These are phyloP conservation scores for Pleoardoris graminearum DNA, from an alignment of 2,329 filamentous ascomycete genomes.

Conservation along the genomic window DNA sequence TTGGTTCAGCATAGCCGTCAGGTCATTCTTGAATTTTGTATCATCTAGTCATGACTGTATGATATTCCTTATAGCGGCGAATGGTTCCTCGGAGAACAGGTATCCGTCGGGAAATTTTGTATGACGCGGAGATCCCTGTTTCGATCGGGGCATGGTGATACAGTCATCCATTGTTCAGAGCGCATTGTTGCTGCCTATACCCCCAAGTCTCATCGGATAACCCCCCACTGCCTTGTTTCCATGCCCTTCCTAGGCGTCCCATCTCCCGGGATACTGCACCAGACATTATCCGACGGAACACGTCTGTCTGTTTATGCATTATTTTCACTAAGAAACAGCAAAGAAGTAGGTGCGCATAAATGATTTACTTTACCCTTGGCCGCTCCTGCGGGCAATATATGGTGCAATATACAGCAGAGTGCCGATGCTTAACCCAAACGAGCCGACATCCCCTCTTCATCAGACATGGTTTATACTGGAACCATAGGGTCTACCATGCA, in stretches of 20 bases:
- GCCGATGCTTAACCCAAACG: neutral
- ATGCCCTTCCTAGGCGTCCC: no score
- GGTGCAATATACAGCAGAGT: neutral
- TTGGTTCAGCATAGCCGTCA: neutral
- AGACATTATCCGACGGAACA: no score
- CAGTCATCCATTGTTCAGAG: constrained; percentile 4
- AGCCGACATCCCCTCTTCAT: neutral
- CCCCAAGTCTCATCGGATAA: neutral
- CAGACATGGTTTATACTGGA: constrained; percentile 9
- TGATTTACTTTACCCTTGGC: neutral
- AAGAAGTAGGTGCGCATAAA: no score
- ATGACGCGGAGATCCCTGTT: constrained; percentile 20
- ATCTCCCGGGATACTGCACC: no score
- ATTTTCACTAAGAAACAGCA: no score
- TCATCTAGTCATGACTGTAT: neutral
- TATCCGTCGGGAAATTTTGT: constrained; percentile 18
- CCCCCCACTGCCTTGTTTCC: no score
- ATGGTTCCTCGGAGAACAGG: constrained; percentile 18
- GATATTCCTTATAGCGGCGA: constrained; percentile 13
- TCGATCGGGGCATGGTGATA: constrained; percentile 16
- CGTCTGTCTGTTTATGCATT: no score
- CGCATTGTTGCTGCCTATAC: neutral
- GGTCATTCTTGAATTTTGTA: neutral
- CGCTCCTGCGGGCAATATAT: neutral
- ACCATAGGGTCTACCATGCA: constrained; percentile 14